These are phyloP conservation scores for Xylaria sp. DNA, from an alignment of 2,329 filamentous ascomycete genomes.

Conservation along the genomic window DNA sequence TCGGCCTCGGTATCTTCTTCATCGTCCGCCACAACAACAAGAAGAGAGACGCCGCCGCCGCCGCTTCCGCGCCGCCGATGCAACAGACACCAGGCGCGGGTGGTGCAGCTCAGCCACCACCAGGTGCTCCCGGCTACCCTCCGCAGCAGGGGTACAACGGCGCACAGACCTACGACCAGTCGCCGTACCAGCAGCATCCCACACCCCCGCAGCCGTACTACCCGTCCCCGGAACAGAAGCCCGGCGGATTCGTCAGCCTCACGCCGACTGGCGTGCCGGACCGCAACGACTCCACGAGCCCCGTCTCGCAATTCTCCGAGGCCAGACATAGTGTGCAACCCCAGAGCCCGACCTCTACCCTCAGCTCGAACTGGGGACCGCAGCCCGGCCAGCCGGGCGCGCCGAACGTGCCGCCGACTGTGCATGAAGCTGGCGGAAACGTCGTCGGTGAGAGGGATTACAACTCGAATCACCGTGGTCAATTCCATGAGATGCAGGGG, in stretches of 20 bases:
- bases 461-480: conserved; percentile 51
- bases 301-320: conserved; percentile 44
- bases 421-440: conserved; percentile 55
- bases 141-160: conserved; percentile 41
- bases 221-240: conserved; percentile 40
- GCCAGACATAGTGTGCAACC: conserved; percentile 41
- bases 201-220: conserved; percentile 41
- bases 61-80: conserved; percentile 32
- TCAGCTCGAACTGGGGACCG: conserved; percentile 43
- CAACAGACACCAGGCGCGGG: conserved; percentile 31
- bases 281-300: conserved; percentile 47
- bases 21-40: conserved; percentile 54
- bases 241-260: conserved; percentile 42
- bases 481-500: conserved; percentile 56
- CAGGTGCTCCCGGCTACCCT: conserved; percentile 28
- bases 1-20: conserved; percentile 56
- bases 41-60: conserved; percentile 34
- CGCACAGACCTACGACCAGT: conserved; percentile 35
- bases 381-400: conserved; percentile 41
- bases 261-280: conserved; percentile 39
- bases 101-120: conserved; percentile 4
- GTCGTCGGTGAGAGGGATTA: conserved; percentile 48
- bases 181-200: conserved; percentile 35
- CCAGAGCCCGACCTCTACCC: conserved; percentile 46
- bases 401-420: conserved; percentile 43